Conservation (phyloP, 1,284 basidiomycete genomes). For the Melampsora occidentalis region DNA sequence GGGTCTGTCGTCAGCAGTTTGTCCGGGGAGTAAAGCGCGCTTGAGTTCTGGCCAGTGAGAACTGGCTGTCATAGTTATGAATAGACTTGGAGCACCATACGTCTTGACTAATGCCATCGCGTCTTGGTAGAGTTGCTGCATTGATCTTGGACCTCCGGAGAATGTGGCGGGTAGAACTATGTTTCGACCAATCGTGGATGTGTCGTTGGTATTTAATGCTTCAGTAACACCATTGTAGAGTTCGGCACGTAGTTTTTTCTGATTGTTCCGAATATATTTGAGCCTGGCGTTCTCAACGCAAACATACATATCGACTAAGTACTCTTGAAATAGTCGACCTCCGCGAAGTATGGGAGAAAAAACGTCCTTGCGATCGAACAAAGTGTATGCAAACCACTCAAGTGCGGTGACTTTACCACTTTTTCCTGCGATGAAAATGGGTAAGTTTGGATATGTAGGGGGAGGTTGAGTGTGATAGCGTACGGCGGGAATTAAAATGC, state of each 20-base stretch:
- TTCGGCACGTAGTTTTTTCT: not conserved
- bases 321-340: not conserved
- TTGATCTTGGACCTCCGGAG: too few relatives aligned
- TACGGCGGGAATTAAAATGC: not conserved
- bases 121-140: too few relatives aligned
- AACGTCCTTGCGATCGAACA: not conserved
- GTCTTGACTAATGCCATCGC: too few relatives aligned
- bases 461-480: not conserved
- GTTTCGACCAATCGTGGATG: conserved; percentile 56
- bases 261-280: not conserved
- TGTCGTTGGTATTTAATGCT: conserved; percentile 52
- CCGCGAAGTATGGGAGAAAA: not conserved
- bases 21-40: too few relatives aligned
- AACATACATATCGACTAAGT: not conserved
- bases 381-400: not conserved
- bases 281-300: not conserved
- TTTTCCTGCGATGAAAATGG: not conserved
- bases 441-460: not conserved
- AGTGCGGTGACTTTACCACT: not conserved
- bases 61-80: too few relatives aligned
- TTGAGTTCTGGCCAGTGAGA: too few relatives aligned
- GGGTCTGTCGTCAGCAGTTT: too few relatives aligned
- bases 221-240: not conserved
- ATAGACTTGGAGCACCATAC: too few relatives aligned
- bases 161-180: too few relatives aligned